Conservation (phyloP, 768 basidiomycete genomes). For the Hypsizygus marmoreus region DNA sequence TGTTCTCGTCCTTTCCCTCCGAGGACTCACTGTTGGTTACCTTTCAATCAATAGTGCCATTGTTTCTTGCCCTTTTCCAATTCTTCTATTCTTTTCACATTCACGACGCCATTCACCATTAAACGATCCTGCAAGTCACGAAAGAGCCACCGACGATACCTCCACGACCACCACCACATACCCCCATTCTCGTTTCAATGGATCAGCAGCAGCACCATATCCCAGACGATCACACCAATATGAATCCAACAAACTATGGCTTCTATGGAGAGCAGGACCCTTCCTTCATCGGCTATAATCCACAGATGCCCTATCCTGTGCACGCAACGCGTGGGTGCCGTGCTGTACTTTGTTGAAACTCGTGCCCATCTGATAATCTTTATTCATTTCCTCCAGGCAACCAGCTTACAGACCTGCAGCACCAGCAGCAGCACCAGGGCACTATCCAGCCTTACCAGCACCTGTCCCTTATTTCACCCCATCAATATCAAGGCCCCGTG, state of each 20-base stretch:
- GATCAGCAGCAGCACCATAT: conserved; percentile 47
- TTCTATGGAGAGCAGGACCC: conserved; percentile 62
- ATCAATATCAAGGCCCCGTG: conserved; percentile 66
- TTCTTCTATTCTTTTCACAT: conserved; percentile 35
- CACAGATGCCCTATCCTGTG: conserved; percentile 61
- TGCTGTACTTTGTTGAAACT: conserved; percentile 44
- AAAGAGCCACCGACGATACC: conserved; percentile 23
- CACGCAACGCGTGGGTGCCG: conserved; percentile 72
- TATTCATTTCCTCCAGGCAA: conserved; percentile 54
- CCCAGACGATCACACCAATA: conserved; percentile 48
- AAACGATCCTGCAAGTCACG: conserved; percentile 26
- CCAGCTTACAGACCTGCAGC: conserved; percentile 57
- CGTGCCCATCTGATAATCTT: conserved; percentile 72
- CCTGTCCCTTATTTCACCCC: conserved; percentile 66
- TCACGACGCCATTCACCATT: conserved; percentile 31
- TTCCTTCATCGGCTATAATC: conserved; percentile 55
- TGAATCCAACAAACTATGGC: conserved; percentile 44
- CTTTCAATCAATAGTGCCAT: conserved; percentile 24
- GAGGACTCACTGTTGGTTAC: conserved; percentile 18
- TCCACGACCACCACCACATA: conserved; percentile 36
- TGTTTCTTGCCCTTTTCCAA: conserved; percentile 31
- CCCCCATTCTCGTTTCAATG: conserved; percentile 35
- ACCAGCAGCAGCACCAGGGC: conserved; percentile 63
- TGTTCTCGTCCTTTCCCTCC: conserved; percentile 25
- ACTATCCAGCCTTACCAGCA: conserved; percentile 51